Conservation (phyloP, 139 green algal genomes). For the Chlamydomonas sp. region DNA sequence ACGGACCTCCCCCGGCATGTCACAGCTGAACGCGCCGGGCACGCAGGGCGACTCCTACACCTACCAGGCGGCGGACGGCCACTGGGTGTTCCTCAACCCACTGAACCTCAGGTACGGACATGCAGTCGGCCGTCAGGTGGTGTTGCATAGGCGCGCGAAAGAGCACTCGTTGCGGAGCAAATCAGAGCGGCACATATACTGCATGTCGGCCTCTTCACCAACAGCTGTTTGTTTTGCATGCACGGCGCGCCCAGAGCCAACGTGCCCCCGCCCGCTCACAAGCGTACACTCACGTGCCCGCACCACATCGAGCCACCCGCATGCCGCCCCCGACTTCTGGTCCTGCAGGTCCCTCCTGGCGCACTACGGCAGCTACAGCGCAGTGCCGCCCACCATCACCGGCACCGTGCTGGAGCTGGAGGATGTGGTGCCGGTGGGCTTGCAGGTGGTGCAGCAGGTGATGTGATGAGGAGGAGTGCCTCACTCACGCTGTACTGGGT, state of each 20-base stretch:
- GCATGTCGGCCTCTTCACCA: too few species aligned
- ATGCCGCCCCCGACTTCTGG: too few species aligned
- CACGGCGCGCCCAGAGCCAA: too few species aligned
- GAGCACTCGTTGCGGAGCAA: too few species aligned
- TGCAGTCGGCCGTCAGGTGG: too few species aligned
- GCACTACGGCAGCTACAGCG: slow-evolving; percentile 55
- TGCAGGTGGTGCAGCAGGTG: background rate
- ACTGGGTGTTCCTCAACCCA: slow-evolving; percentile 83
- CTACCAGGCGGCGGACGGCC: slow-evolving; percentile 70
- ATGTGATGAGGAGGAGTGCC: background rate
- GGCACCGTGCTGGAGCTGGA: slow-evolving; percentile 82
- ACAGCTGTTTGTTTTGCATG: too few species aligned
- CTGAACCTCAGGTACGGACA: slow-evolving; percentile 67
- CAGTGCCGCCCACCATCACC: slow-evolving; percentile 63
- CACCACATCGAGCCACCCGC: too few species aligned
- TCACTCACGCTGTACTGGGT: too few species aligned
- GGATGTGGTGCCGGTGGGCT: slow-evolving; percentile 53
- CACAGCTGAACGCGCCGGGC: slow-evolving; percentile 41
- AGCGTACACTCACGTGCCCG: too few species aligned
- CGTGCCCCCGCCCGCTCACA: too few species aligned
- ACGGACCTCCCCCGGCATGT: slow-evolving; percentile 52
- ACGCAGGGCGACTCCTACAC: slow-evolving; percentile 43
- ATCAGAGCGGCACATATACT: too few species aligned
- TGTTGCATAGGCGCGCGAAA: too few species aligned
- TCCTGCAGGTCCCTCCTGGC: slow-evolving; percentile 59